Percentiles rank a stretch among this genome's conserved stretches.
These are phyloP conservation scores for Abelmoschus esculentus DNA, from an alignment of 345 rosid species.

Conservation along the genomic window DNA sequence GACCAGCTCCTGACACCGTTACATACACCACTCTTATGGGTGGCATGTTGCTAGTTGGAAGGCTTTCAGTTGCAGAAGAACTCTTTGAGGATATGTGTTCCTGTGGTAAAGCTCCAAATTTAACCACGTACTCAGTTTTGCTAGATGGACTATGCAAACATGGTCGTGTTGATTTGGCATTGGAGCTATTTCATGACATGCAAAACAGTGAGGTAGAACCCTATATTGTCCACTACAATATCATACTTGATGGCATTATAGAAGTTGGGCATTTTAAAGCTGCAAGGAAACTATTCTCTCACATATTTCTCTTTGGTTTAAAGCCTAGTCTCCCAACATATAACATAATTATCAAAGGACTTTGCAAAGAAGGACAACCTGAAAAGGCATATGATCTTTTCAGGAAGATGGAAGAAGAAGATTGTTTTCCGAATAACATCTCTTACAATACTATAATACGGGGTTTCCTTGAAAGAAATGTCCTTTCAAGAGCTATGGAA, in stretches of 20 bases:
- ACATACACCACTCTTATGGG: constrained; percentile 5
- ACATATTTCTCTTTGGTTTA: neutral
- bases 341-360: constrained; percentile 8
- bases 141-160: constrained; percentile 8
- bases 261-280: neutral
- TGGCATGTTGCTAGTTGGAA: constrained; percentile 11
- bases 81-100: constrained; percentile 2
- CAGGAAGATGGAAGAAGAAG: constrained; percentile 9
- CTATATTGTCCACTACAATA: constrained; percentile 4
- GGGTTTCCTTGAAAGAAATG: constrained; percentile 1
- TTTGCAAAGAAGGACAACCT: neutral
- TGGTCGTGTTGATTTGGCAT: constrained; percentile 1
- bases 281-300: constrained; percentile 3
- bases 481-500: neutral
- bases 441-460: constrained; percentile 7
- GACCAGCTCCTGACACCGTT: neutral
- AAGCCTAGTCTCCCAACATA: constrained; percentile 2
- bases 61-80: constrained; percentile 7
- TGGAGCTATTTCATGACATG: constrained; percentile 6
- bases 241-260: constrained; percentile 1
- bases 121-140: neutral
- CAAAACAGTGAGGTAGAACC: neutral
- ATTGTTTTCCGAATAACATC: neutral
- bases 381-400: constrained; percentile 3
- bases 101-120: constrained; percentile 2